Evolutionary conservation across 306 rosid species (phyloP), one percentile per base, ranked within the genome.

Genomic region (Cucumis cinereus): DNA sequence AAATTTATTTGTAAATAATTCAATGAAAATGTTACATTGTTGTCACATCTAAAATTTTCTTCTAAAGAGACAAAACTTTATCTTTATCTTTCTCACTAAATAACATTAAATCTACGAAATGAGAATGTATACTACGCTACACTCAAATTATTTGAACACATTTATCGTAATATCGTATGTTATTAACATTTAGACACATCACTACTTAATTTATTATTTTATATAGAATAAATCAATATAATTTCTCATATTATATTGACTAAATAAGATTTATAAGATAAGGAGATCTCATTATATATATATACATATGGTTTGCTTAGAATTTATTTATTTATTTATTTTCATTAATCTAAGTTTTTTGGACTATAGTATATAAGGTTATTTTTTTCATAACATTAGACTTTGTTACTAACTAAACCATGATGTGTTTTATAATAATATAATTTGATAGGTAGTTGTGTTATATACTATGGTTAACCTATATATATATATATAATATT

Each of bases 41-140:
- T 80, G 85, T 76, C 81, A 62, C 90, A 90, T 79, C 87, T 28
- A 49, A 86, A 80, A 85, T 90, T 88, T 90, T 90, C 82, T 80
- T 78, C 17, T 38, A 38, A 74, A 80, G 82, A 83, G 90, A 89
- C 84, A 33, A 88, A 89, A 88, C 54, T 74, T 24, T 50, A 58
- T 63, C 28, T 66, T 66, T 36, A 52, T 74, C 71, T 85, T 60
- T 43, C 64, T 35, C 41, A 68, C 19, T 50, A 35, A 4, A 74
- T 77, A 14, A 57, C 54, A n/a, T 76, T 20, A 40, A 23, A 33
- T 73, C 26, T 43, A 55, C n/a, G 57, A 71, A 15, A 50, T 50
- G 47, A 80, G 45, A 68, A 64, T 43, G 1, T 40, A 2, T 10
- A n/a, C 5, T 10, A n/a, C 0, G n/a, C 35, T 12, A 2, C 22